Evolutionary conservation across 2,329 filamentous ascomycete species (phyloP).

Genomic region (Cladosporium sp.): DNA sequence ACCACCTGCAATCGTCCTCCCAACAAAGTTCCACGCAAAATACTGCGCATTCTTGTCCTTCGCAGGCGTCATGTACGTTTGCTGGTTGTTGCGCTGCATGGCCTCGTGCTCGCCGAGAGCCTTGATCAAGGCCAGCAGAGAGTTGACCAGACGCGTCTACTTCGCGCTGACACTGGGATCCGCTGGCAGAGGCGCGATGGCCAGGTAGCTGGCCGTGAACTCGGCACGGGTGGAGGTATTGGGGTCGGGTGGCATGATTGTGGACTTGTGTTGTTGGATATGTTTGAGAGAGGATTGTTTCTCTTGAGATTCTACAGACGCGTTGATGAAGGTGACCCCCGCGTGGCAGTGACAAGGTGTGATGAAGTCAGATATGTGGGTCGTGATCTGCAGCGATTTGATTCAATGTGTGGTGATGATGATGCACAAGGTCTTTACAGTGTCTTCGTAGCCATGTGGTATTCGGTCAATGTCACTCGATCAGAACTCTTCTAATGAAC

Average conservation of each 20-base stretch:
- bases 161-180: conserved; percentile 24
- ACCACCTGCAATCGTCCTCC: conserved; percentile 27
- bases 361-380: neutral
- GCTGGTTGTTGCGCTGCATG: conserved; percentile 39
- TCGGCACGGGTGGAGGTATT: conserved; percentile 33
- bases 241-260: conserved; percentile 28
- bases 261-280: neutral
- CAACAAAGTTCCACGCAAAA: conserved; percentile 42
- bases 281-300: neutral
- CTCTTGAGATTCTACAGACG: neutral
- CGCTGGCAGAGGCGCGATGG: conserved; percentile 23
- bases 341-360: neutral
- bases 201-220: conserved; percentile 31
- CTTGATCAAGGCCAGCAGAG: conserved; percentile 29
- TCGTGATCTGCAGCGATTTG: neutral
- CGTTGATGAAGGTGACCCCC: neutral
- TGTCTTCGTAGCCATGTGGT: neutral
- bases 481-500: neutral
- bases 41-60: conserved; percentile 41
- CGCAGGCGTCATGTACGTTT: conserved; percentile 41
- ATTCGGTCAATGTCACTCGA: neutral
- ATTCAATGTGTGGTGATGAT: neutral
- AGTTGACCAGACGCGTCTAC: conserved; percentile 29
- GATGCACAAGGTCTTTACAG: neutral
- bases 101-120: conserved; percentile 37